Conservation (phyloP, 2,329 filamentous ascomycete genomes). For the Clonostachys rhizophaga region DNA sequence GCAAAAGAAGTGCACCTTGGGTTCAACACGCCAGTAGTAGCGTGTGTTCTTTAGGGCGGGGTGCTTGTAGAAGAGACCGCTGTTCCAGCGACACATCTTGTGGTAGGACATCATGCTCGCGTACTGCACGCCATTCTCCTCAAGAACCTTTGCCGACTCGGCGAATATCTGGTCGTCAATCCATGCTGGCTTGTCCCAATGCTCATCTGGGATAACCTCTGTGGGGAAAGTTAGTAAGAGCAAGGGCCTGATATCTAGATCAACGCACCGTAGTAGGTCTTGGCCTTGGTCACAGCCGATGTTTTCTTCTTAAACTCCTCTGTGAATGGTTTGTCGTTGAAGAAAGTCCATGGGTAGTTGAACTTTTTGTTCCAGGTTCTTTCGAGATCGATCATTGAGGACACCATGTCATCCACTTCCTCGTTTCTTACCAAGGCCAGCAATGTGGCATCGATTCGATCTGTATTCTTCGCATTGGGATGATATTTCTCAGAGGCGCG, state of each 20-base stretch:
- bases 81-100: constrained; percentile 99
- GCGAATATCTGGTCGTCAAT: constrained; percentile 83
- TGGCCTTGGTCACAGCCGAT: constrained; percentile 77
- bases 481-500: constrained; percentile 75
- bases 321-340: constrained; percentile 92
- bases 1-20: constrained; percentile 99
- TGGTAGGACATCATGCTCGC: constrained; percentile 87
- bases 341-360: constrained; percentile 99
- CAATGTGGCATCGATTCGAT: constrained; percentile 89
- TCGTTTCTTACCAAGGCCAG: constrained; percentile 89
- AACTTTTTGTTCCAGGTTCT: constrained; percentile 97
- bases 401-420: constrained; percentile 78
- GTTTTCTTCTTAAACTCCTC: constrained; percentile 89
- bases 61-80: constrained; percentile 95
- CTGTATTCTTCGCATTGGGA: constrained; percentile 67
- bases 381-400: constrained; percentile 88
- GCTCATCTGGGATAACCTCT: constrained; percentile 90
- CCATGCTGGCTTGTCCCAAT: constrained; percentile 91
- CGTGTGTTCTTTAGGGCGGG: constrained; percentile 76
- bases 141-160: constrained; percentile 78
- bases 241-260: not conserved
- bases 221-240: constrained; percentile 8
- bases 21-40: constrained; percentile 98
- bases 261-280: constrained; percentile 72
- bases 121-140: constrained; percentile 87